Evolutionary conservation across 148 eudicot genomes (phyloP).

Genomic region (Hydrangea macrophylla): DNA sequence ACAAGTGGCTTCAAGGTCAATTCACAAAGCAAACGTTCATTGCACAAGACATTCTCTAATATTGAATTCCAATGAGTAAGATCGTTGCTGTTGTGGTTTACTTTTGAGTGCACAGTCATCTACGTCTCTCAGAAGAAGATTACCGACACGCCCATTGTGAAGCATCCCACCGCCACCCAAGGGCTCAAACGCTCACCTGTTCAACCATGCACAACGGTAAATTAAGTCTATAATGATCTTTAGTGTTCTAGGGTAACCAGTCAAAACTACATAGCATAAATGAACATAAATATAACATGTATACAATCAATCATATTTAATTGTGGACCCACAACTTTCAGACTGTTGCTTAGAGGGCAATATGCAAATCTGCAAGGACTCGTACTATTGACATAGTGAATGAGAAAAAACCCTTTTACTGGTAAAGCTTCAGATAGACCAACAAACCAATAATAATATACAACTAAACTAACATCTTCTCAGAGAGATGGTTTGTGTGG

Average conservation of each 20-base stretch:
- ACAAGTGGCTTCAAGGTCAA: background rate
- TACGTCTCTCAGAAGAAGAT: constrained; percentile 54
- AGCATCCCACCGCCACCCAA: constrained; percentile 77
- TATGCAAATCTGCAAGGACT: background rate
- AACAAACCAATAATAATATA: background rate
- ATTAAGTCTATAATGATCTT: background rate
- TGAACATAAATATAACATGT: background rate
- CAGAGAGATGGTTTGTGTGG: too few relatives aligned
- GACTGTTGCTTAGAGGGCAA: too few relatives aligned
- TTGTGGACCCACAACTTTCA: too few relatives aligned
- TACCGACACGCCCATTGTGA: constrained; percentile 79
- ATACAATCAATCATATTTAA: background rate
- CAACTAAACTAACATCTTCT: background rate
- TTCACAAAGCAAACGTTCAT: background rate
- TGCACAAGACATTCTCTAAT: background rate
- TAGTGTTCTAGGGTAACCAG: background rate
- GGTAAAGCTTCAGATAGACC: background rate
- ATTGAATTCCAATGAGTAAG: background rate
- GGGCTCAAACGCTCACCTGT: constrained; percentile 87
- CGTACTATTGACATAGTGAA: background rate
- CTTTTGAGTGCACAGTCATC: background rate
- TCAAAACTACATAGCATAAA: background rate
- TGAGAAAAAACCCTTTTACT: background rate
- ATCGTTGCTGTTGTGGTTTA: background rate
- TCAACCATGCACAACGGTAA: background rate